Base-by-base conservation (phyloP, 169 alveolate genomes). In the Plasmodium relictum region DNA sequence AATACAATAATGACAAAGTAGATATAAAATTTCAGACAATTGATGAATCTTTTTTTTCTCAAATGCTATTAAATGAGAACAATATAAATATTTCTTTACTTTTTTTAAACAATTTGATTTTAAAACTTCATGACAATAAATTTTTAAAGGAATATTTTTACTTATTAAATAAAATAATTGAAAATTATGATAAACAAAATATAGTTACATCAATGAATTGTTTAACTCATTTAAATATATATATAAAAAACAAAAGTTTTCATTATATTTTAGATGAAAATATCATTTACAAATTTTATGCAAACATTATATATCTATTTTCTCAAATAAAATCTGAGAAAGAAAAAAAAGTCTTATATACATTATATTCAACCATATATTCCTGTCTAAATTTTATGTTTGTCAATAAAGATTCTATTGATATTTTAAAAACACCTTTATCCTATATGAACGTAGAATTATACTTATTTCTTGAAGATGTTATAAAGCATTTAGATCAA, bases 371-470 rank as follows among this genome's bases (percentile, higher is more conserved):
- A 20, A 86, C 88, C 10, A 66, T 86, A 26, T 86, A 70, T 65
- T 16, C 92, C 6, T 86, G 92, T 45, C 54, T 65, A 26, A 58
- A 61, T 22, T 86, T 45, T 86, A 45, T 52, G 18, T 86, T 41
- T 48, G 59, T 70, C 14, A 72, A 44, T 45, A 65, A 86, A 48
- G 61, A 44, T 0, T 59, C 88, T 3, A 6, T 18, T 6, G 86
- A 58, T 20, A 86, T 86, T 86, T 59, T 86, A 16, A 86, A 69
- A 42, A 61, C 71, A 0, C 92, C 92, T 0, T 41, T 86, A 20
- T 69, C 88, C 0, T 86, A 86, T 66, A 86, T 86, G 92, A 71
- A 59, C 50, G 76, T 86, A 41, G 92, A 86, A 66, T 66, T 86
- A 48, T 71, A 86, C 65, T 24, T 83, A 24, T 83, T 83, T 83